A percentile compares a stretch with the other conserved stretches of the same genome.
Evolutionary conservation across 1,284 basidiomycete species (phyloP).

Genomic region (Coriolopsis trogii): DNA sequence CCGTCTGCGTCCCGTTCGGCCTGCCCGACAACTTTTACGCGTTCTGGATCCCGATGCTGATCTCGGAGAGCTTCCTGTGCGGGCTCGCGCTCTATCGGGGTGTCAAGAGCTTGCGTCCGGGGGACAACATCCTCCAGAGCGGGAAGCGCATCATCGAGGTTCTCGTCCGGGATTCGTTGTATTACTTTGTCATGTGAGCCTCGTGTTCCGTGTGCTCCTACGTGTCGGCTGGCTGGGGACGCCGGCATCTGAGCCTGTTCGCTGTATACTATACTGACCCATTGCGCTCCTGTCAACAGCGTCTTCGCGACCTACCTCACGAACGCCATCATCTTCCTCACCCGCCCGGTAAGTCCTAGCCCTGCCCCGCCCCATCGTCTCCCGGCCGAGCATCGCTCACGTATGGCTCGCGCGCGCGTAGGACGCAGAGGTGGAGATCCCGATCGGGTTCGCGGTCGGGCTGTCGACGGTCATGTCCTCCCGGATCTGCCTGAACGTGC

Average conservation of each 20-base stretch:
- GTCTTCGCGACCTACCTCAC: constrained; percentile 58
- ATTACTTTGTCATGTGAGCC: constrained; percentile 56
- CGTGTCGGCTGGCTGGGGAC: too few relatives aligned
- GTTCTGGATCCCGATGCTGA: constrained; percentile 62
- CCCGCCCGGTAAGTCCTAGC: constrained; percentile 43
- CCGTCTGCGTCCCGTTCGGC: constrained; percentile 45
- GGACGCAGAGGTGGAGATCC: constrained; percentile 49
- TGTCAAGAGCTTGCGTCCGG: constrained; percentile 41
- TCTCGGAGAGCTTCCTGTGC: constrained; percentile 55
- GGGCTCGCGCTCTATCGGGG: constrained; percentile 50
- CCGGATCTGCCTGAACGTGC: constrained; percentile 57
- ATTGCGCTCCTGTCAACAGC: constrained; percentile 32
- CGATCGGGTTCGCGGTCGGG: constrained; percentile 58
- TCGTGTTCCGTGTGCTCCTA: not conserved
- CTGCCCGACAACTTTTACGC: constrained; percentile 48
- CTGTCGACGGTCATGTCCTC: constrained; percentile 59
- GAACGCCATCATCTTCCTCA: constrained; percentile 53
- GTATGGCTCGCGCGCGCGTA: constrained; percentile 27
- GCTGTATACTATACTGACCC: too few relatives aligned
- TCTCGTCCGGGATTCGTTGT: constrained; percentile 55
- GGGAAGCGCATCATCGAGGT: constrained; percentile 49
- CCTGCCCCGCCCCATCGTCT: not conserved
- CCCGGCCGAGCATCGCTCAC: constrained; percentile 4
- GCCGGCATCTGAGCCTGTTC: too few relatives aligned
- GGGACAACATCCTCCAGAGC: constrained; percentile 39